These are phyloP conservation scores for Proteromonas lacertae DNA, from an alignment of 352 stramenopile genomes.

Conservation along the genomic window DNA sequence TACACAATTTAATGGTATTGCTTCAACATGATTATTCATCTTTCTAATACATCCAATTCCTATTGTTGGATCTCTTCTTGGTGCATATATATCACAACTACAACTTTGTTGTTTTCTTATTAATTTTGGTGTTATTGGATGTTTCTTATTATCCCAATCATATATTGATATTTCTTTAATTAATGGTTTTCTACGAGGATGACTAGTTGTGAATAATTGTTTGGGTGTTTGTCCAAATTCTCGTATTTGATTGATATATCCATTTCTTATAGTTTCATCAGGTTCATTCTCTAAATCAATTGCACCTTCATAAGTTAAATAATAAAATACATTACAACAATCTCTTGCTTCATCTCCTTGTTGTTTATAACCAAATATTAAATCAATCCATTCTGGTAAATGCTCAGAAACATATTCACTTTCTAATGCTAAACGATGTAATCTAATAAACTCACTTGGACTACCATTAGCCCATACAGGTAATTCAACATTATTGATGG, in stretches of 20 bases:
- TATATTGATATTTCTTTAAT: conserved; percentile 1
- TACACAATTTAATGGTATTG: no score
- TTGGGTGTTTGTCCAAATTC: conserved; percentile 14
- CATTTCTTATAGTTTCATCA: conserved; percentile 13
- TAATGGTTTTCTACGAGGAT: conserved; percentile 5
- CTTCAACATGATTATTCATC: no score
- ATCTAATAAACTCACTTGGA: conserved; percentile 62
- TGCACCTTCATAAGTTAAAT: conserved; percentile 68
- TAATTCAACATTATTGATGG: conserved; percentile 64
- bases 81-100: no score
- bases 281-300: conserved; percentile 42
- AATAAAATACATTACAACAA: conserved; percentile 81
- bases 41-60: no score
- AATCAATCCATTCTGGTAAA: conserved; percentile 69
- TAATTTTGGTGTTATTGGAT: no score
- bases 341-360: conserved; percentile 56
- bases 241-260: conserved; percentile 3
- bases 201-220: conserved; percentile 10
- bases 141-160: no score
- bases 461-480: conserved; percentile 72
- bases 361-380: no score
- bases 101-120: no score
- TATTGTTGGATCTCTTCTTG: no score
- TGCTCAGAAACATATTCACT: conserved; percentile 68
- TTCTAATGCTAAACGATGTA: conserved; percentile 67